Evolutionary conservation across 306 rosid genomes (phyloP).

Genomic region (Lathyrus sativus): DNA sequence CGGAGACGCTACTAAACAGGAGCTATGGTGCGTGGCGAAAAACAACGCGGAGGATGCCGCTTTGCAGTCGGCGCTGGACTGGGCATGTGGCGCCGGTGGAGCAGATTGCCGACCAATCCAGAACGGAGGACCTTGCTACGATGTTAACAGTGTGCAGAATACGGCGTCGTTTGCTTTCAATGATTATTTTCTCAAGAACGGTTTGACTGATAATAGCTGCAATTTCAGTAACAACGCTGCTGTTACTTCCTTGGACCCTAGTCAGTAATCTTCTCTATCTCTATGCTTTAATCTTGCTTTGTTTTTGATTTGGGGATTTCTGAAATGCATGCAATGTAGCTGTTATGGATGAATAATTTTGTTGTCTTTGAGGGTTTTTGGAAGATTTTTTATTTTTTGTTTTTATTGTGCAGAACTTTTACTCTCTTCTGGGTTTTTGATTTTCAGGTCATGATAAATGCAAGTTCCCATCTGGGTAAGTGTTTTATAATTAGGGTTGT

Average conservation of each 20-base stretch:
- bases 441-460: slow-evolving; percentile 77
- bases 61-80: slow-evolving; percentile 68
- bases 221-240: slow-evolving; percentile 73
- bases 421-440: slow-evolving; percentile 25
- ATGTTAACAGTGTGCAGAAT: slow-evolving; percentile 53
- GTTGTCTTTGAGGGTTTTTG: neutral
- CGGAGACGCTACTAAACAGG: slow-evolving; percentile 37
- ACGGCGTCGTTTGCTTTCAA: slow-evolving; percentile 89
- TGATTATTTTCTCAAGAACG: slow-evolving; percentile 71
- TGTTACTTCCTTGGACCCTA: slow-evolving; percentile 75
- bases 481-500: neutral
- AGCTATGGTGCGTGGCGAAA: slow-evolving; percentile 98
- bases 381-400: slow-evolving; percentile 3
- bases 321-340: slow-evolving; percentile 1
- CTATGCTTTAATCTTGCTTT: neutral
- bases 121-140: slow-evolving; percentile 78
- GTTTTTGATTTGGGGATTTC: neutral
- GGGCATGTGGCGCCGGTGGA: slow-evolving; percentile 92
- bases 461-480: slow-evolving; percentile 84
- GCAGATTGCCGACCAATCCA: slow-evolving; percentile 82
- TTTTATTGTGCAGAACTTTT: slow-evolving; percentile 11
- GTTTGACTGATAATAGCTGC: slow-evolving; percentile 75
- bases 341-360: neutral
- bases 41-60: slow-evolving; percentile 86
- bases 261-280: slow-evolving; percentile 42